Base-by-base conservation (phyloP, 495 filamentous ascomycete genomes). In the Friedmanniomyces endolithicus region DNA sequence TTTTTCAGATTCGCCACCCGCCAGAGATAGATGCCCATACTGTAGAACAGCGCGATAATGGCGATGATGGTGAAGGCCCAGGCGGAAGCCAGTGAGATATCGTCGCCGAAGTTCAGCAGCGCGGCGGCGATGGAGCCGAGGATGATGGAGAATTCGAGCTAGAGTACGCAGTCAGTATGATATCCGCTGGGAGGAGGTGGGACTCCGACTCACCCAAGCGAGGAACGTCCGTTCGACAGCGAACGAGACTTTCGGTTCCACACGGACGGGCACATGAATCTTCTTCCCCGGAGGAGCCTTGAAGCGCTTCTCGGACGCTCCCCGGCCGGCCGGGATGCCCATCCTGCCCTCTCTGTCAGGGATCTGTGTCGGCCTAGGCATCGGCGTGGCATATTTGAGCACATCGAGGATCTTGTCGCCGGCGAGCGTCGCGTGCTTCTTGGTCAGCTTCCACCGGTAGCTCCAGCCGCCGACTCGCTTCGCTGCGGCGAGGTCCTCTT, bases 191-290 rank as follows among this genome's bases (percentile, higher is more conserved):
- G n/a, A n/a, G n/a, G 29, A 20, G 48, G 16, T 17, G 11, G 43
- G 27, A 35, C 11, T 19, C 25, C 11, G 4, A 68, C 75, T 64
- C 71, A 82, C 79, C 92, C 92, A 98, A 35, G 88, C 85, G 57
- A 98, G 78, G 70, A 95, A 98, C 12, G 92, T 98, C 56, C 92
- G 80, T 66, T 98, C 92, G 8, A 88, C 88, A 23, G 92, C 92
- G 61, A 98, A 95, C 69, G 89, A 94, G 57, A 98, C 92, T 68
- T 98, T 98, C 2, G 92, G 92, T 71, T 98, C 92, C 45, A 98
- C 88, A 50, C 92, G 81, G 41, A 97, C 83, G 27, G 90, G 92
- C 22, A 98, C 90, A 59, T 95, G 88, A 61, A 98, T 98, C 62
- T 77, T 78, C 71, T 96, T 96, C 22, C 90, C 90, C 67, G 83